Base-by-base conservation (phyloP, 1,139 yeast genomes). In the Blastobotrys niveus region DNA sequence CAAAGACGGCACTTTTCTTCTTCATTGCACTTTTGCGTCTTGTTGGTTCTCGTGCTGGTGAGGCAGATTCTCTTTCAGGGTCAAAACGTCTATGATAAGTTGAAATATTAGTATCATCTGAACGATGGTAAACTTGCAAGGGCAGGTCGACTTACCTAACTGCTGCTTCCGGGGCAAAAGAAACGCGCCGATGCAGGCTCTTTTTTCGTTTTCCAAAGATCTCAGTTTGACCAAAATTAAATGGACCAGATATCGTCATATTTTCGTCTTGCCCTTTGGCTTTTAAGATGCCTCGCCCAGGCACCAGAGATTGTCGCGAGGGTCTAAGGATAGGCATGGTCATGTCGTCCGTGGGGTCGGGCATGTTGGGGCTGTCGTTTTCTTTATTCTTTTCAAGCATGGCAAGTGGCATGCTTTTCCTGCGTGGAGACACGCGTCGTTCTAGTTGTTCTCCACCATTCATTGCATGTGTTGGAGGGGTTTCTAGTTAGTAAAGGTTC, bases 321-420 rank as follows among this genome's bases (percentile, higher is more conserved):
- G 46, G 30, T 25, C 29, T 37, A 18, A 34, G 19, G 7, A 42
- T 35, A 9, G 50, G 50, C 37, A 48, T 18, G 0, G 51, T 48
- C 45, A 48, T 30, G 29, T 48, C 48, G 3, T 39, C 48, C n/a
- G 29, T 32, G 15, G 15, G 15, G 25, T 12, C 27, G 10, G 20
- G 20, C 15, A 10, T 20, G 32, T 47, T 48, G 2, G 38, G 44
- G 26, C 34, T 30, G 17, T 21, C 25, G 24, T 48, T 48, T 27
- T 47, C 50, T 17, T 44, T 44, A 21, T 42, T 35, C 3, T 24
- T 29, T 21, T 39, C 49, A 40, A 40, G 34, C 32, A 42, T 38
- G 25, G 40, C 38, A 9, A 50, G 46, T 24, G 48, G 48, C 51
- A 45, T 48, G 22, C 50, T 44, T 36, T 47, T 48, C 29, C 51